phyloP scores from a whole-genome alignment of 78 protist species.

The Cavenderia fasciculata region DNA sequence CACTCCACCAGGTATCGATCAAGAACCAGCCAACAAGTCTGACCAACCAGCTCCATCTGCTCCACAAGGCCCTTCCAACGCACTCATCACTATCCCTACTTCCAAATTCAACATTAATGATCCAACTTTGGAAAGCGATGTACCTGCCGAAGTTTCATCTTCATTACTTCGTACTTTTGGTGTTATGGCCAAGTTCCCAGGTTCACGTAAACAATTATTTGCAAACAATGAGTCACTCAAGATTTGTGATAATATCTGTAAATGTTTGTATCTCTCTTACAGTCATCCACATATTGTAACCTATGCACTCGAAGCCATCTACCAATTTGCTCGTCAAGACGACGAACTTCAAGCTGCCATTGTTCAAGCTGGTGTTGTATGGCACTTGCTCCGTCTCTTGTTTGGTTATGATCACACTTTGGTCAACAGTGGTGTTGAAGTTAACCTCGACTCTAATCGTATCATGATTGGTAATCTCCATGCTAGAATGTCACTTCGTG shows the following conservation, averaged over 20 bases:
- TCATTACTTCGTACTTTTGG: conserved; percentile 12
- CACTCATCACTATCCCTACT: conserved; percentile 44
- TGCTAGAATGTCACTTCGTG: conserved; percentile 39
- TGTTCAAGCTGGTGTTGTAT: conserved; percentile 67
- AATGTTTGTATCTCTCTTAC: conserved; percentile 50
- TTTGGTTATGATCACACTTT: conserved; percentile 89
- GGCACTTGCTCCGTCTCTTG: conserved; percentile 65
- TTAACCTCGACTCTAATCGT: conserved; percentile 32
- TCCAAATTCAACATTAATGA: conserved; percentile 65
- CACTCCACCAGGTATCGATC: neutral
- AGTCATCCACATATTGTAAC: conserved; percentile 65
- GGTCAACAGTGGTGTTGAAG: conserved; percentile 70
- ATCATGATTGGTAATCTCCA: conserved; percentile 70
- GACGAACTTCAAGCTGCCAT: conserved; percentile 33
- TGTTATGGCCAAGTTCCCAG: conserved; percentile 74
- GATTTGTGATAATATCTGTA: conserved; percentile 50
- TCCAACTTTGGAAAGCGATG: conserved; percentile 4
- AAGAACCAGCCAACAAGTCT: neutral
- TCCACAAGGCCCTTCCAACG: neutral
- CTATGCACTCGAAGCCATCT: conserved; percentile 49
- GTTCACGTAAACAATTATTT: conserved; percentile 46
- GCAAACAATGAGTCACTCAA: conserved; percentile 26
- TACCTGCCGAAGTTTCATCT: conserved; percentile 55
- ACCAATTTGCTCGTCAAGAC: conserved; percentile 45
- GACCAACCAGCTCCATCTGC: neutral